Conservation (phyloP, 176 grass and related monocot genomes). For the Eleusine indica region DNA sequence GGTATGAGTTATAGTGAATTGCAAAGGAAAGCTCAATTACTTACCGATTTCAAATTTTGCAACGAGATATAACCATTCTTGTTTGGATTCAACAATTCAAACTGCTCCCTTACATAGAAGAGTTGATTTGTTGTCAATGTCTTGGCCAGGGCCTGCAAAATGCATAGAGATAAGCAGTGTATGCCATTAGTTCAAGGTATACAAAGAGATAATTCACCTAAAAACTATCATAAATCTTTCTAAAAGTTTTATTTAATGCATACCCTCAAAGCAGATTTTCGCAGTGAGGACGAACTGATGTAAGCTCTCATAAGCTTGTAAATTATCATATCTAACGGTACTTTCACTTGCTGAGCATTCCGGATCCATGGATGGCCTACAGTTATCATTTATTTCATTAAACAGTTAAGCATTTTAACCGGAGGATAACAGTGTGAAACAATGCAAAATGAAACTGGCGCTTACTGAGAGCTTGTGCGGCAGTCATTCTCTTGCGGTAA, state of each 20-base stretch:
- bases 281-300: conserved; percentile 90
- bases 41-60: conserved; percentile 90
- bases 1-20: conserved; percentile 9
- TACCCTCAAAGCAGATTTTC: conserved; percentile 98
- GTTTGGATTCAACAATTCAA: conserved; percentile 83
- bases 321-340: conserved; percentile 95
- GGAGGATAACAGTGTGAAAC: not conserved
- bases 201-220: conserved; percentile 16
- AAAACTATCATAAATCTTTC: not conserved
- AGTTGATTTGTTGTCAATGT: conserved; percentile 85
- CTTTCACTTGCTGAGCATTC: conserved; percentile 76
- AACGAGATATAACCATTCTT: conserved; percentile 95
- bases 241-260: conserved; percentile 17
- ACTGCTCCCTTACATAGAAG: conserved; percentile 89
- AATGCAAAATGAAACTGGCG: conserved; percentile 20
- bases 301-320: conserved; percentile 97
- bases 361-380: conserved; percentile 94
- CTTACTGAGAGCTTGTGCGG: conserved; percentile 96
- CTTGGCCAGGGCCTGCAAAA: conserved; percentile 90
- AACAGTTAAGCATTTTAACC: conserved; percentile 25
- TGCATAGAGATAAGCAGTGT: conserved; percentile 3
- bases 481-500: conserved; percentile 98
- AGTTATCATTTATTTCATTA: conserved; percentile 40
- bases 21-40: conserved; percentile 27
- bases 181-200: conserved; percentile 39